These are phyloP conservation scores for Coriaria nepalensis DNA, from an alignment of 306 rosid genomes.

Conservation along the genomic window DNA sequence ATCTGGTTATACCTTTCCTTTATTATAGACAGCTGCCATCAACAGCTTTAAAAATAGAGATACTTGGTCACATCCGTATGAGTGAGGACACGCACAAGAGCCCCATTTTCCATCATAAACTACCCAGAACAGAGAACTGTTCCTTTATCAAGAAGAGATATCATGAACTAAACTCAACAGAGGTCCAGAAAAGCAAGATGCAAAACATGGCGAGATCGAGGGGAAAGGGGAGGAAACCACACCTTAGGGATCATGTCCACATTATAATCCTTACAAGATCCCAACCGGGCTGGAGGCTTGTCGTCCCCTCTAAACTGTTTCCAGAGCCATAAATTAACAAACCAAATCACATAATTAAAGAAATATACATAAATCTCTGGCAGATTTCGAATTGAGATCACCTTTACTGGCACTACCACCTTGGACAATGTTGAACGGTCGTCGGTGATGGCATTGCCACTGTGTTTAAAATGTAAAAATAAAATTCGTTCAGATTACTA, in stretches of 20 bases:
- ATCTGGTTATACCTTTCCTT: constrained; percentile 45
- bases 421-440: no score
- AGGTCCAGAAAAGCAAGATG: neutral
- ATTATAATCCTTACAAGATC: constrained; percentile 87
- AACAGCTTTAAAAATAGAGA: constrained; percentile 83
- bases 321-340: constrained; percentile 57
- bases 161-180: no score
- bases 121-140: no score
- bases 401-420: no score
- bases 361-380: no score
- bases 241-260: constrained; percentile 99
- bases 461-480: no score
- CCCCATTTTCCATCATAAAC: constrained; percentile 99
- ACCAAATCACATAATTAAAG: neutral
- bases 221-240: constrained; percentile 1
- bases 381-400: no score
- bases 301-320: constrained; percentile 81
- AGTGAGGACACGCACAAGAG: constrained; percentile 84
- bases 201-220: neutral
- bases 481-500: no score
- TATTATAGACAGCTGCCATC: constrained; percentile 69
- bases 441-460: no score
- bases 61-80: constrained; percentile 96
- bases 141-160: no score
- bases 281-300: constrained; percentile 74